phyloP scores from a whole-genome alignment of 805 yeast genomes.

The Yamadazyma tumulicola region DNA sequence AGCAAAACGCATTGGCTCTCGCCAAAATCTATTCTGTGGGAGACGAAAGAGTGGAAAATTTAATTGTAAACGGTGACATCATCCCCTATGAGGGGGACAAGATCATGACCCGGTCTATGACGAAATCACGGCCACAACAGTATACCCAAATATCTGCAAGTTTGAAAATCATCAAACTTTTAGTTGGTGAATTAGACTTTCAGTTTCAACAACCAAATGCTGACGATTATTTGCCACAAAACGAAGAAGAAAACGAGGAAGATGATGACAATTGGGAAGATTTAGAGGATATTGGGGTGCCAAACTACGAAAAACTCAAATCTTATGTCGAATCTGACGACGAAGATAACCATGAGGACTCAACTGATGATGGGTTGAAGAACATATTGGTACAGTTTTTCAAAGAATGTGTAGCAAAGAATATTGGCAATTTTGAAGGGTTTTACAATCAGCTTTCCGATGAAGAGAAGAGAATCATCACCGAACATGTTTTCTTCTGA shows the following conservation, averaged over 20 bases:
- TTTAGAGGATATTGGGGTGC: slow-evolving; percentile 60
- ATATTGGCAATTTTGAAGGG: slow-evolving; percentile 48
- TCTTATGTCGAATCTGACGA: slow-evolving; percentile 50
- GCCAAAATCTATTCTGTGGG: slow-evolving; percentile 59
- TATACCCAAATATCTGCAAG: slow-evolving; percentile 67
- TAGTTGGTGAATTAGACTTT: slow-evolving; percentile 64
- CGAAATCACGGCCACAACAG: slow-evolving; percentile 58
- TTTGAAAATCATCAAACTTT: slow-evolving; percentile 66
- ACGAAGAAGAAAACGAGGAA: slow-evolving; percentile 30
- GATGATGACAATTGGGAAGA: slow-evolving; percentile 74
- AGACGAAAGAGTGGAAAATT: slow-evolving; percentile 46
- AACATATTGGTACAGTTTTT: slow-evolving; percentile 49
- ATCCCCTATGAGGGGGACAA: slow-evolving; percentile 56
- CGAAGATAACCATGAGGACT: slow-evolving; percentile 33
- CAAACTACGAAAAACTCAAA: slow-evolving; percentile 60
- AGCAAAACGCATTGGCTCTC: slow-evolving; percentile 66
- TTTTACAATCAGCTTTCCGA: slow-evolving; percentile 49
- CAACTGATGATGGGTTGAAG: slow-evolving; percentile 29
- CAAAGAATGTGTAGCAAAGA: slow-evolving; percentile 49
- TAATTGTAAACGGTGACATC: slow-evolving; percentile 75
- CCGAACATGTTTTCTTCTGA: slow-evolving; percentile 45
- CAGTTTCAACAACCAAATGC: slow-evolving; percentile 54
- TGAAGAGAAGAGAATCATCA: slow-evolving; percentile 50
- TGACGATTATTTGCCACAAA: slow-evolving; percentile 37
- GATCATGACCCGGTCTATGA: slow-evolving; percentile 86